These are phyloP conservation scores for Scalesia atractyloides DNA, from an alignment of 129 eudicot species.

Conservation along the genomic window DNA sequence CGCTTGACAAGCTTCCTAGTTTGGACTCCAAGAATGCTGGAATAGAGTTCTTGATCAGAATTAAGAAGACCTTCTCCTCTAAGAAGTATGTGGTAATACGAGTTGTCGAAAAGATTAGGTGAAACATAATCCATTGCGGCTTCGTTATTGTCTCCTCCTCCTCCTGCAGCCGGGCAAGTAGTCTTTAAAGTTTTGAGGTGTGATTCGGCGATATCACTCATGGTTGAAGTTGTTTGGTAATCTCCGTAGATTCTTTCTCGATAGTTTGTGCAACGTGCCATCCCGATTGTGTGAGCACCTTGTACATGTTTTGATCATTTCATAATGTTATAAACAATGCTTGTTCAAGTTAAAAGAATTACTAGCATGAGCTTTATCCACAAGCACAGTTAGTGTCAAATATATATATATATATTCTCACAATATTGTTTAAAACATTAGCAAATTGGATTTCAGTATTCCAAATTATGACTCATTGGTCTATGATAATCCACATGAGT, in stretches of 20 bases:
- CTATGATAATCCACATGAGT: too few relatives aligned
- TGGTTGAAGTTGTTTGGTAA: conserved; percentile 53
- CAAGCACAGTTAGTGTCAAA: too few relatives aligned
- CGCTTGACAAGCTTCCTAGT: conserved; percentile 62
- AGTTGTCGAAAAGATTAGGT: conserved; percentile 78
- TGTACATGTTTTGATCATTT: conserved; percentile 3
- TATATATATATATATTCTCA: too few relatives aligned
- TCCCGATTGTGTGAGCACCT: conserved; percentile 99
- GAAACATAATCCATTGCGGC: conserved; percentile 73
- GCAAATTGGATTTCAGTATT: too few relatives aligned
- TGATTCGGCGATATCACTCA: conserved; percentile 40
- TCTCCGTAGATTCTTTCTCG: conserved; percentile 90
- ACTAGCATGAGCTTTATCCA: background rate
- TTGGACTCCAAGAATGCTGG: conserved; percentile 68
- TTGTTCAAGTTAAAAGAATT: background rate
- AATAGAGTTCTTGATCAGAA: conserved; percentile 88
- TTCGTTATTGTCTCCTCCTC: conserved; percentile 70
- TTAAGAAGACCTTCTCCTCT: conserved; percentile 82
- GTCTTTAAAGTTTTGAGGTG: conserved; percentile 59
- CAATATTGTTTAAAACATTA: too few relatives aligned
- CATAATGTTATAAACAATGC: background rate
- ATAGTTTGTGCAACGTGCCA: conserved; percentile 83
- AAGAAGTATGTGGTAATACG: conserved; percentile 74
- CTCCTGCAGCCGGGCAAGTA: conserved; percentile 66
- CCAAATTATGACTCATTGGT: too few relatives aligned